These are phyloP conservation scores for Flammula alnicola DNA, from an alignment of 1,284 basidiomycete genomes.

Conservation along the genomic window DNA sequence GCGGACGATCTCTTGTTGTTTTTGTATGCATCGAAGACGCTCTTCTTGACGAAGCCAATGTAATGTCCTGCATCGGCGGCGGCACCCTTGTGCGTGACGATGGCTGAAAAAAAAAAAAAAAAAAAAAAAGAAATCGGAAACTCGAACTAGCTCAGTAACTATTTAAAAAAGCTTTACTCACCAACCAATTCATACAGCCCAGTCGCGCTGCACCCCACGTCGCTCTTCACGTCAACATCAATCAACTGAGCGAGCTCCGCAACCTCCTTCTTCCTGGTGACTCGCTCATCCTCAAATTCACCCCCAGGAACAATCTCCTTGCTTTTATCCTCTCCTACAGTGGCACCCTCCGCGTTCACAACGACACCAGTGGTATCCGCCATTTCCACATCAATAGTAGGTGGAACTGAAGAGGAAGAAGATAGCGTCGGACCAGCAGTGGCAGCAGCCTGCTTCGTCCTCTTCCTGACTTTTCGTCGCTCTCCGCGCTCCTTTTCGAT, in stretches of 20 bases:
- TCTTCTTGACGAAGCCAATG: slow-evolving; percentile 87
- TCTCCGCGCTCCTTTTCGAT: slow-evolving; percentile 87
- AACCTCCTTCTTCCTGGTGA: slow-evolving; percentile 63
- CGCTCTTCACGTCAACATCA: slow-evolving; percentile 64
- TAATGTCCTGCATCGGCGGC: slow-evolving; percentile 95
- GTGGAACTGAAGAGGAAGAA: slow-evolving; percentile 31
- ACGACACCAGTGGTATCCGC: slow-evolving; percentile 20
- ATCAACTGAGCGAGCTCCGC: slow-evolving; percentile 69
- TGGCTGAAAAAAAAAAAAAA: slow-evolving; percentile 51
- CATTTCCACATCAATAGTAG: slow-evolving; percentile 34
- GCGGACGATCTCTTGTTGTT: slow-evolving; percentile 22
- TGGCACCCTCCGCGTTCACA: slow-evolving; percentile 11
- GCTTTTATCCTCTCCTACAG: slow-evolving; percentile 32
- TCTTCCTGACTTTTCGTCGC: slow-evolving; percentile 81
- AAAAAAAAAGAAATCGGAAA: not conserved
- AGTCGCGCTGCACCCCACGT: slow-evolving; percentile 74
- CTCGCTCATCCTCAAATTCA: slow-evolving; percentile 67
- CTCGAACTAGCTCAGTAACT: not conserved
- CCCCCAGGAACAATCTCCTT: slow-evolving; percentile 28
- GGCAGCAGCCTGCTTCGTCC: slow-evolving; percentile 56
- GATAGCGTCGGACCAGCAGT: slow-evolving; percentile 31
- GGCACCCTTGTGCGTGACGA: slow-evolving; percentile 97
- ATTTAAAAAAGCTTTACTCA: slow-evolving; percentile 38
- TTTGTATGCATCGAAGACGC: slow-evolving; percentile 56
- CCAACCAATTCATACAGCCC: slow-evolving; percentile 88